Conservation (phyloP, 1,284 basidiomycete species). For the Ustilago cynodontis region DNA sequence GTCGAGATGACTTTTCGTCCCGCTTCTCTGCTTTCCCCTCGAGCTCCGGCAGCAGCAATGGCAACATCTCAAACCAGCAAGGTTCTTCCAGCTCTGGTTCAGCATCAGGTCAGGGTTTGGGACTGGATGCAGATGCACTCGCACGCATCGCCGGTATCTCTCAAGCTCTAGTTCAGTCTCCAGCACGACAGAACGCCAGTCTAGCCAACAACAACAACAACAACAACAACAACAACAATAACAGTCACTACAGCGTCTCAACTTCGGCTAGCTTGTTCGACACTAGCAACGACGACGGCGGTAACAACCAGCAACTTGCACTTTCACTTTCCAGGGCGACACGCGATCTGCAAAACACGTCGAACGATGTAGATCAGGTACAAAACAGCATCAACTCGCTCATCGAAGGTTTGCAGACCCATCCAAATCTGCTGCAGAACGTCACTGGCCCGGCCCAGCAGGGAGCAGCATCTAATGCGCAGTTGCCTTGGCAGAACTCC, state of each 20-base stretch:
- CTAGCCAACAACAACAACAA: slow-evolving; percentile 4
- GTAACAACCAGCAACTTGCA: slow-evolving; percentile 46
- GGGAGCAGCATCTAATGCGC: too few relatives aligned
- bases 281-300: slow-evolving; percentile 4
- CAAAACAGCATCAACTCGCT: slow-evolving; percentile 80
- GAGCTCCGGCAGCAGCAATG: not conserved
- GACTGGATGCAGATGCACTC: slow-evolving; percentile 45
- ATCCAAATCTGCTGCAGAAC: slow-evolving; percentile 34
- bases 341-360: slow-evolving; percentile 76
- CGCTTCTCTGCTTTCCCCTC: slow-evolving; percentile 37
- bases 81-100: not conserved
- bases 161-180: slow-evolving; percentile 48
- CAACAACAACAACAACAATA: slow-evolving; percentile 8
- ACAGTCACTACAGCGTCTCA: slow-evolving; percentile 18
- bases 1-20: slow-evolving; percentile 26
- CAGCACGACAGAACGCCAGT: slow-evolving; percentile 26
- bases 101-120: slow-evolving; percentile 21
- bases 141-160: slow-evolving; percentile 46
- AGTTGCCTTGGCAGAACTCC: not conserved
- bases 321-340: slow-evolving; percentile 36
- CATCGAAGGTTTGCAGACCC: slow-evolving; percentile 79
- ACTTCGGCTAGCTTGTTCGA: slow-evolving; percentile 16
- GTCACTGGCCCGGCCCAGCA: slow-evolving; percentile 10
- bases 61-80: not conserved
- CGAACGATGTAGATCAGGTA: slow-evolving; percentile 79